These are phyloP conservation scores for Russula vinacea DNA, from an alignment of 768 basidiomycete species.

Conservation along the genomic window DNA sequence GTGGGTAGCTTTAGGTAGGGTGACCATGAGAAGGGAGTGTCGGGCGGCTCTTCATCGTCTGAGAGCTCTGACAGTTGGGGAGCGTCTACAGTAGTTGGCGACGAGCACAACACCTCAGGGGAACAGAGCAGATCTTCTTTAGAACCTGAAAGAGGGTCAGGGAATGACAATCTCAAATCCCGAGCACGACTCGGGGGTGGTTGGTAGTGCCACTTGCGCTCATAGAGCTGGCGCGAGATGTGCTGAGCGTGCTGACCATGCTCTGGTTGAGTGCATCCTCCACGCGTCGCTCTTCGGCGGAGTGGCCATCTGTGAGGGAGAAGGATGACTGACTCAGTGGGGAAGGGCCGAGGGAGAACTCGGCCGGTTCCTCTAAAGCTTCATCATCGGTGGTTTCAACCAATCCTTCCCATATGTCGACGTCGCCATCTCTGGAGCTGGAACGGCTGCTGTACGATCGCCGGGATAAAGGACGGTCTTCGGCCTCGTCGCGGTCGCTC, in stretches of 20 bases:
- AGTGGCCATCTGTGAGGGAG: constrained; percentile 20
- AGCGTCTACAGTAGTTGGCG: constrained; percentile 39
- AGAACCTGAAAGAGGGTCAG: constrained; percentile 76
- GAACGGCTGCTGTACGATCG: constrained; percentile 66
- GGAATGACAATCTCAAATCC: constrained; percentile 78
- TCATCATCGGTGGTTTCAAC: constrained; percentile 62
- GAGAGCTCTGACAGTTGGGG: constrained; percentile 29
- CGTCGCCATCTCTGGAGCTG: constrained; percentile 65
- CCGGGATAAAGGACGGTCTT: constrained; percentile 56
- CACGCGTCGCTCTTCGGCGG: constrained; percentile 63
- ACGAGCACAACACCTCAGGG: constrained; percentile 47
- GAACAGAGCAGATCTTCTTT: constrained; percentile 57
- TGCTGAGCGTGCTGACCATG: constrained; percentile 73
- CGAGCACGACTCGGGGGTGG: constrained; percentile 57
- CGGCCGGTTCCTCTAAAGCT: constrained; percentile 31
- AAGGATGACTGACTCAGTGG: constrained; percentile 12
- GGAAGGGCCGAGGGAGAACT: constrained; percentile 31
- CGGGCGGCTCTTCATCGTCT: constrained; percentile 28
- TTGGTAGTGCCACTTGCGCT: constrained; percentile 39
- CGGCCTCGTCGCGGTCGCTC: constrained; percentile 57
- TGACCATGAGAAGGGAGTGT: constrained; percentile 8
- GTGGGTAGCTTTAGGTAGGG: constrained; percentile 33
- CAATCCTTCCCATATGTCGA: constrained; percentile 77
- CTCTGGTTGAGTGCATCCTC: constrained; percentile 79
- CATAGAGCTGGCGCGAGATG: constrained; percentile 64